Evolutionary conservation across 306 rosid species (phyloP).

Genomic region (Quillaja saponaria): DNA sequence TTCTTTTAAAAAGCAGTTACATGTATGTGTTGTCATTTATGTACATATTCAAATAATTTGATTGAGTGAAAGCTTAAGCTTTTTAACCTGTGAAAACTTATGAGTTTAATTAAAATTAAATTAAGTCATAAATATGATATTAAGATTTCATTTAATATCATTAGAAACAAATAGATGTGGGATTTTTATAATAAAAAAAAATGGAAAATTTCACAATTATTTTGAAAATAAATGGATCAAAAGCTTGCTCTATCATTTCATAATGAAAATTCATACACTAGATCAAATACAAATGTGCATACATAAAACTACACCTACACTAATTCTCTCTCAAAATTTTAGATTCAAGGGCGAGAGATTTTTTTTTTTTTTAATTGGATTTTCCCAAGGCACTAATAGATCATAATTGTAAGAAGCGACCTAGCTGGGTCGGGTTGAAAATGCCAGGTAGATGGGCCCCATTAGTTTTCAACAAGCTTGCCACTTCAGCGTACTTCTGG

Average conservation of each 20-base stretch:
- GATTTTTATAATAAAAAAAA: too few relatives aligned
- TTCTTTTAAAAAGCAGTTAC: too few relatives aligned
- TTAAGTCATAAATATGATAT: too few relatives aligned
- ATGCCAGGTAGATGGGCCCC: conserved; percentile 76
- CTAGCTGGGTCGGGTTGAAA: conserved; percentile 82
- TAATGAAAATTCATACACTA: neutral
- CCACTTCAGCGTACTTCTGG: conserved; percentile 66
- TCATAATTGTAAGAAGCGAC: conserved; percentile 69
- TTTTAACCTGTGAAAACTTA: too few relatives aligned
- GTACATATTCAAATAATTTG: too few relatives aligned
- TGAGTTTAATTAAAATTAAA: too few relatives aligned
- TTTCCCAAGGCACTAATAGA: conserved; percentile 34
- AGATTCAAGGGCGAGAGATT: neutral
- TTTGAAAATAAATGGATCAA: neutral
- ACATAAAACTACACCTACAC: neutral
- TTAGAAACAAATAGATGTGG: too few relatives aligned
- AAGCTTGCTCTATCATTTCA: neutral
- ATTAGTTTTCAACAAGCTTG: conserved; percentile 48
- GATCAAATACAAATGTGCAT: neutral
- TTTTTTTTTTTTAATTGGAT: conserved; percentile 12
- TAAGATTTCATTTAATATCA: too few relatives aligned
- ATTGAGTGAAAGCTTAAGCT: too few relatives aligned
- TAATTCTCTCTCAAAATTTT: too few relatives aligned
- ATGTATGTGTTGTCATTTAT: too few relatives aligned
- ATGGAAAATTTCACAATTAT: too few relatives aligned